Conservation (phyloP, 805 yeast species). For the Candida pini region DNA sequence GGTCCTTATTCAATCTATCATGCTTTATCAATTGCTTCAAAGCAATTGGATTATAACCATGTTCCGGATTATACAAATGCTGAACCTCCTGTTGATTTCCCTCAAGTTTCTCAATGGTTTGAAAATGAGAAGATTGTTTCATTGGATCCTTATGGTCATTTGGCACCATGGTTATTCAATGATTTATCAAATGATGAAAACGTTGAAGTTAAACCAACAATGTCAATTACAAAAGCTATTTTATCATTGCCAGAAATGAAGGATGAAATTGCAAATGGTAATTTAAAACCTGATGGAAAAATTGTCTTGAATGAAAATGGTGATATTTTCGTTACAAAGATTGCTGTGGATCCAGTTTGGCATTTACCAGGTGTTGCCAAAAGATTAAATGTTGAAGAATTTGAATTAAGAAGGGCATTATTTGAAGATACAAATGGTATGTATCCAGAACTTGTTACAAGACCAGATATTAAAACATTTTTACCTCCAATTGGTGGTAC, state of each 20-base stretch:
- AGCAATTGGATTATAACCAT: conserved; percentile 47
- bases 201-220: conserved; percentile 58
- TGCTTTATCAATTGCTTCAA: conserved; percentile 59
- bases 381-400: conserved; percentile 53
- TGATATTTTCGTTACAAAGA: conserved; percentile 55
- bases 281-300: conserved; percentile 52
- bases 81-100: conserved; percentile 53
- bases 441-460: conserved; percentile 63
- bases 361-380: conserved; percentile 64
- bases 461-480: conserved; percentile 62
- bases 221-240: conserved; percentile 62
- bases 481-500: conserved; percentile 67
- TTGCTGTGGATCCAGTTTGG: conserved; percentile 72
- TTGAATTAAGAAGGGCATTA: conserved; percentile 50
- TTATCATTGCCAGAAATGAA: conserved; percentile 55
- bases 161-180: conserved; percentile 54
- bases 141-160: conserved; percentile 62
- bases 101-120: conserved; percentile 53
- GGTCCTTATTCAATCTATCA: conserved; percentile 63
- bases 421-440: conserved; percentile 69
- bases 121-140: conserved; percentile 53
- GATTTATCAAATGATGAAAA: conserved; percentile 39
- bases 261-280: conserved; percentile 49
- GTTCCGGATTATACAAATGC: conserved; percentile 58
- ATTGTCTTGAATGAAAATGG: conserved; percentile 55